These are phyloP conservation scores for Leccinum truebloodii DNA, from an alignment of 768 basidiomycete species.

Conservation along the genomic window DNA sequence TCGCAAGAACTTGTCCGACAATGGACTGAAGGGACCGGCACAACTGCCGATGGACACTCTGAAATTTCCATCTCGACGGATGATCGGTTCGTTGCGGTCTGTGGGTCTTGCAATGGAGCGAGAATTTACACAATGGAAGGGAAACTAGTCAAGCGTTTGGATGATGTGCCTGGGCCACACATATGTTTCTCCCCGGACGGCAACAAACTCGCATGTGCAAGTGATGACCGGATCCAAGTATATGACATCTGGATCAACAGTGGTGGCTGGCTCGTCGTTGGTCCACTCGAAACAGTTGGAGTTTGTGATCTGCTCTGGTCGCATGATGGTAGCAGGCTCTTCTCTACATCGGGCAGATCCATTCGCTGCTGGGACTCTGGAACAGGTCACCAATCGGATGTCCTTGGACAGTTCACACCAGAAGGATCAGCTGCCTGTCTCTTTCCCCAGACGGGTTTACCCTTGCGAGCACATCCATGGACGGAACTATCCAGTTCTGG, in stretches of 20 bases:
- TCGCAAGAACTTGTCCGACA: not conserved
- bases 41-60: too few species aligned
- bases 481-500: too few species aligned
- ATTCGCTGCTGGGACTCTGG: not conserved
- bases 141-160: not conserved
- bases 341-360: not conserved
- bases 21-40: not conserved
- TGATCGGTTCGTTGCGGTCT: not conserved
- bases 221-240: not conserved
- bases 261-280: not conserved
- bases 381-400: not conserved
- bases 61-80: not conserved
- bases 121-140: not conserved
- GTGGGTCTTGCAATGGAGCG: not conserved
- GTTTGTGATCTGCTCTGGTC: not conserved
- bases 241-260: not conserved
- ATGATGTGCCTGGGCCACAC: too few species aligned
- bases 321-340: not conserved
- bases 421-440: not conserved
- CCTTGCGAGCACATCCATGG: too few species aligned
- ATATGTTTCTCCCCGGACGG: not conserved
- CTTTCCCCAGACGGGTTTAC: not conserved
- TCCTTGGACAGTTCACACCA: not conserved
- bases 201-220: not conserved
- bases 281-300: not conserved